Conservation (phyloP, 1,284 basidiomycete species). For the Meira miltonrushii region DNA sequence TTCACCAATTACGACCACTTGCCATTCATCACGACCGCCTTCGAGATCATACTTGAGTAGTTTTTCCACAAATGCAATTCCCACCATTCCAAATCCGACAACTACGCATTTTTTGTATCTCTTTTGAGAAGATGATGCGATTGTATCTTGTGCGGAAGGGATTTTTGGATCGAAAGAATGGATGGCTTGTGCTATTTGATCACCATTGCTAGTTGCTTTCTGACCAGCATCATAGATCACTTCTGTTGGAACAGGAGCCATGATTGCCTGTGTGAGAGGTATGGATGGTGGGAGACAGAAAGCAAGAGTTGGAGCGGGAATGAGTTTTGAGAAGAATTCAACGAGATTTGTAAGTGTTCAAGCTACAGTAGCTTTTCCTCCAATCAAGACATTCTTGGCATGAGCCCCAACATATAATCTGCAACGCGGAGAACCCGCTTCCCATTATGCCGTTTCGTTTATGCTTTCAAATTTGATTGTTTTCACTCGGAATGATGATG, state of each 20-base stretch:
- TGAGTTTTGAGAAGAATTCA: neutral
- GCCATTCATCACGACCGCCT: conserved; percentile 32
- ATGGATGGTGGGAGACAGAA: neutral
- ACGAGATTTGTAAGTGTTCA: neutral
- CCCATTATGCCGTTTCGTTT: too few species aligned
- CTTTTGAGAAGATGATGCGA: conserved; percentile 9
- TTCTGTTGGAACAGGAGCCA: conserved; percentile 9
- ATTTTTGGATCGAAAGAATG: neutral
- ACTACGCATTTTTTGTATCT: conserved; percentile 53
- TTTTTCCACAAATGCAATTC: conserved; percentile 58
- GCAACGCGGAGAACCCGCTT: too few species aligned
- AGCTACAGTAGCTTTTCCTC: too few species aligned
- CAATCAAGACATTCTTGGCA: too few species aligned
- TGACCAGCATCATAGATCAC: conserved; percentile 1
- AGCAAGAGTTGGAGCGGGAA: neutral
- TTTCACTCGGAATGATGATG: too few species aligned
- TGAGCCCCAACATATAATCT: too few species aligned
- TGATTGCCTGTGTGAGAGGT: neutral
- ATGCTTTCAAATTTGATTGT: too few species aligned
- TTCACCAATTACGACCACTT: conserved; percentile 58
- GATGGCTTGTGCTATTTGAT: neutral
- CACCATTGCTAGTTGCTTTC: neutral
- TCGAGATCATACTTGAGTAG: conserved; percentile 36
- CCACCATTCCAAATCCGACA: conserved; percentile 67
- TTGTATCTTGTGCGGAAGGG: neutral